Evolutionary conservation across 352 stramenopile species (phyloP).

Genomic region (Phytophthora niederhauseri): DNA sequence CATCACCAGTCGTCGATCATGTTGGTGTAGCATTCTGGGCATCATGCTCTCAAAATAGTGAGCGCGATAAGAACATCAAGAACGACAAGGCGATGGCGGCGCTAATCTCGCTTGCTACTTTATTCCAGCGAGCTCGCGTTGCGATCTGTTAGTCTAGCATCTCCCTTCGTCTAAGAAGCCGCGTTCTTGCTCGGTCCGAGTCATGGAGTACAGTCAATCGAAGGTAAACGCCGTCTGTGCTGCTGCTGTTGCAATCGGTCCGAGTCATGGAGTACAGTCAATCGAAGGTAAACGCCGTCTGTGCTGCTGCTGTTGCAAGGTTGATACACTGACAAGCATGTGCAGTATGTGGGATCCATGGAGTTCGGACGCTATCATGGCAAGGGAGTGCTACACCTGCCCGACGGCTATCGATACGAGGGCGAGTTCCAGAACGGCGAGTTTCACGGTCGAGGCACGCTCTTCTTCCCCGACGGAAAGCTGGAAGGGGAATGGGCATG

Average conservation of each 20-base stretch:
- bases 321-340: background rate
- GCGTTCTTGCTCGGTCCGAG: background rate
- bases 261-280: constrained; percentile 41
- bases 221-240: constrained; percentile 18
- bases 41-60: background rate
- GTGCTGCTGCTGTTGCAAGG: background rate
- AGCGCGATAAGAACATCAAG: background rate
- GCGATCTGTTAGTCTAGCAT: background rate
- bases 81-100: constrained; percentile 10
- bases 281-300: constrained; percentile 23
- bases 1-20: background rate
- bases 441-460: constrained; percentile 77
- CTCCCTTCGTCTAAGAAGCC: background rate
- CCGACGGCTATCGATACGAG: constrained; percentile 77
- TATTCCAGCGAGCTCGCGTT: background rate
- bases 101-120: constrained; percentile 1
- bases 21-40: background rate
- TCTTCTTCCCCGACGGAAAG: constrained; percentile 73
- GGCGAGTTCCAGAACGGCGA: constrained; percentile 82
- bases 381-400: constrained; percentile 54
- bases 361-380: constrained; percentile 72
- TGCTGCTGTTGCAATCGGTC: background rate
- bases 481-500: constrained; percentile 72
- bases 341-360: constrained; percentile 64
- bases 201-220: constrained; percentile 41